Evolutionary conservation across 371 early-diverging fungal species (phyloP).

Genomic region (Mortierella sp.): DNA sequence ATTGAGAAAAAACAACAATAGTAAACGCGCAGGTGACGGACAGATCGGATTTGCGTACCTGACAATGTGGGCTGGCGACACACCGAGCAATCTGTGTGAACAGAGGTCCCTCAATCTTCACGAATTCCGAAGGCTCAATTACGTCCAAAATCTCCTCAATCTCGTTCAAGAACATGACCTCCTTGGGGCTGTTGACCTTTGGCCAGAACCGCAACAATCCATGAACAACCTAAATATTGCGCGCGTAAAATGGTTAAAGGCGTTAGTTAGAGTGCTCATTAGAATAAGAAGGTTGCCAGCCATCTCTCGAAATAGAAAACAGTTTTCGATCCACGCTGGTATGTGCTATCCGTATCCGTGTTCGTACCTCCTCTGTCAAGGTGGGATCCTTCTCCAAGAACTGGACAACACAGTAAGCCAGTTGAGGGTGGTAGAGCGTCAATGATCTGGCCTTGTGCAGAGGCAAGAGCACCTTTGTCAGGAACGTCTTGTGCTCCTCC

Average conservation of each 20-base stretch:
- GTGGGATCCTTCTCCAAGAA: slow-evolving; percentile 96
- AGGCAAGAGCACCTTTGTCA: slow-evolving; percentile 91
- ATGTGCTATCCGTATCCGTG: neutral
- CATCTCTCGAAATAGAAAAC: neutral
- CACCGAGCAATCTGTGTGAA: slow-evolving; percentile 93
- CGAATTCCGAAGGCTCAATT: slow-evolving; percentile 89
- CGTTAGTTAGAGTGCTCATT: no score
- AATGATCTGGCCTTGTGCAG: slow-evolving; percentile 94
- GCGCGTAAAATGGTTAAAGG: slow-evolving; percentile 7
- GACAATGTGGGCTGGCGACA: slow-evolving; percentile 96
- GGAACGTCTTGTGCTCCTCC: slow-evolving; percentile 96
- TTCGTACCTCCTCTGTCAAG: slow-evolving; percentile 85
- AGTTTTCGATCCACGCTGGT: neutral
- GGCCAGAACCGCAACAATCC: slow-evolving; percentile 96
- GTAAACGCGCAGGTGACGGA: neutral
- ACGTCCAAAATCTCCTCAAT: slow-evolving; percentile 97
- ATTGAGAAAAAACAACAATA: neutral
- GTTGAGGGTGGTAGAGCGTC: slow-evolving; percentile 93
- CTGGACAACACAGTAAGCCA: slow-evolving; percentile 98
- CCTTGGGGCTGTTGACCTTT: slow-evolving; percentile 97
- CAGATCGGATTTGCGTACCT: slow-evolving; percentile 72
- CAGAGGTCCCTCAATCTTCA: slow-evolving; percentile 87
- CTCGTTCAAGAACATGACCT: slow-evolving; percentile 98
- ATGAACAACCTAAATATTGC: slow-evolving; percentile 75
- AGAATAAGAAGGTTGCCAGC: neutral